Conservation (phyloP, 2,329 filamentous ascomycete species). For the Colletotrichum trifolii region DNA sequence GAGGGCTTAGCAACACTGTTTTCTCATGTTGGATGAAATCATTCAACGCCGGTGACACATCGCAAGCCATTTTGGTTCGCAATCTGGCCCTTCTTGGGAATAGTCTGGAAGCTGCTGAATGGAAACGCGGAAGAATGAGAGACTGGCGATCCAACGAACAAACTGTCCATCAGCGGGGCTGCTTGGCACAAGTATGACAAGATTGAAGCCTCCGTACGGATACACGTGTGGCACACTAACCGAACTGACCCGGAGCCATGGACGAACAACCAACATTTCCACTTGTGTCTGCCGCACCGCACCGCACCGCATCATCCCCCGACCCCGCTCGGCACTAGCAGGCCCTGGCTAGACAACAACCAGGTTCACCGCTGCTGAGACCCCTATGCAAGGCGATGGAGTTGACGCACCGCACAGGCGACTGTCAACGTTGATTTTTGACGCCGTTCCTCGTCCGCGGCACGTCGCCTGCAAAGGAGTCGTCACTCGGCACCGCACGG, state of each 20-base stretch:
- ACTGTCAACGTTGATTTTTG: slow-evolving; percentile 6
- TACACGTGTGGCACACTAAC: background rate
- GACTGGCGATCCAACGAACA: background rate
- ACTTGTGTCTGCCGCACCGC: background rate
- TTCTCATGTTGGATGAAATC: slow-evolving; percentile 2
- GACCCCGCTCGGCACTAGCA: slow-evolving; percentile 25
- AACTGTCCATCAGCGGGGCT: too few relatives aligned
- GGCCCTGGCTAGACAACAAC: background rate
- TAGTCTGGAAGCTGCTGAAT: background rate
- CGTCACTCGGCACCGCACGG: slow-evolving; percentile 19
- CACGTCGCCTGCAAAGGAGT: slow-evolving; percentile 1
- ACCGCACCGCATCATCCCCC: background rate
- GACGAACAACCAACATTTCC: slow-evolving; percentile 5
- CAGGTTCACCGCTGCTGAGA: slow-evolving; percentile 21
- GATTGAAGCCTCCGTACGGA: background rate
- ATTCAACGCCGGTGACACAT: background rate
- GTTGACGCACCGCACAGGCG: slow-evolving; percentile 12
- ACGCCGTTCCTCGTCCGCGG: background rate
- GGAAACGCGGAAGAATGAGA: background rate
- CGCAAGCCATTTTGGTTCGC: slow-evolving; percentile 4
- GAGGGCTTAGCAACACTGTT: background rate
- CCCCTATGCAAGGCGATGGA: slow-evolving; percentile 16
- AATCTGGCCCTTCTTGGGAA: slow-evolving; percentile 16
- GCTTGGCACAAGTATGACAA: too few relatives aligned
- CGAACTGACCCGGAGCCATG: background rate